Evolutionary conservation across 768 basidiomycete genomes (phyloP).

Genomic region (Suillus fuscotomentosus): DNA sequence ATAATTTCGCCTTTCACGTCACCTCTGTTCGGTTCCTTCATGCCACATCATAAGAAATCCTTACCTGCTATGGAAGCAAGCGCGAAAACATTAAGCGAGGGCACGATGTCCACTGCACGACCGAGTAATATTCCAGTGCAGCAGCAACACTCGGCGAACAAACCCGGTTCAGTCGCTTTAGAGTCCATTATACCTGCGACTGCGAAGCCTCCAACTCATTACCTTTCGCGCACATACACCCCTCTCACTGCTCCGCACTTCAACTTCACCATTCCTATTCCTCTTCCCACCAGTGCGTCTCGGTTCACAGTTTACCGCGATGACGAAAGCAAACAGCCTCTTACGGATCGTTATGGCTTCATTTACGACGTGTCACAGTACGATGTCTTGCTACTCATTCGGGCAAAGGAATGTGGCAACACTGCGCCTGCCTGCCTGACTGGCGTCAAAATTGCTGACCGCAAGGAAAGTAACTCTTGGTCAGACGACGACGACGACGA

Average conservation of each 20-base stretch:
- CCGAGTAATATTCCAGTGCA: constrained; percentile 8
- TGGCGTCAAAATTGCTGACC: constrained; percentile 84
- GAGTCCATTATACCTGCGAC: constrained; percentile 82
- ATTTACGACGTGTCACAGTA: constrained; percentile 85
- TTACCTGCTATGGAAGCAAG: constrained; percentile 26
- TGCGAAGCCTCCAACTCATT: constrained; percentile 82
- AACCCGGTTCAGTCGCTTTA: constrained; percentile 55
- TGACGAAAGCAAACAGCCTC: constrained; percentile 51
- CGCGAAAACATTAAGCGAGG: constrained; percentile 14
- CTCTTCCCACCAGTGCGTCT: constrained; percentile 54
- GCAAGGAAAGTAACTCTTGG: constrained; percentile 77
- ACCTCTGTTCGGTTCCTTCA: constrained; percentile 60
- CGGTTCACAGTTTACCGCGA: constrained; percentile 50
- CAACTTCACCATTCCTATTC: constrained; percentile 68
- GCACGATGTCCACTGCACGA: constrained; percentile 4
- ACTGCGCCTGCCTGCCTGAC: constrained; percentile 84
- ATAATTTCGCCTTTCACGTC: constrained; percentile 45
- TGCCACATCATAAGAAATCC: constrained; percentile 46
- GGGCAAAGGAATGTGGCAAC: constrained; percentile 69
- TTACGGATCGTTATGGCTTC: constrained; percentile 90
- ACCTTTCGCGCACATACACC: constrained; percentile 72
- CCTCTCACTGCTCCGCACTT: constrained; percentile 75
- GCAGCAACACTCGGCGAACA: constrained; percentile 26
- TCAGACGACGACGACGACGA: constrained; percentile 55
- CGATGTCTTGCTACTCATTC: constrained; percentile 72